phyloP scores from a whole-genome alignment of 306 rosid species.

The Senna tora region DNA sequence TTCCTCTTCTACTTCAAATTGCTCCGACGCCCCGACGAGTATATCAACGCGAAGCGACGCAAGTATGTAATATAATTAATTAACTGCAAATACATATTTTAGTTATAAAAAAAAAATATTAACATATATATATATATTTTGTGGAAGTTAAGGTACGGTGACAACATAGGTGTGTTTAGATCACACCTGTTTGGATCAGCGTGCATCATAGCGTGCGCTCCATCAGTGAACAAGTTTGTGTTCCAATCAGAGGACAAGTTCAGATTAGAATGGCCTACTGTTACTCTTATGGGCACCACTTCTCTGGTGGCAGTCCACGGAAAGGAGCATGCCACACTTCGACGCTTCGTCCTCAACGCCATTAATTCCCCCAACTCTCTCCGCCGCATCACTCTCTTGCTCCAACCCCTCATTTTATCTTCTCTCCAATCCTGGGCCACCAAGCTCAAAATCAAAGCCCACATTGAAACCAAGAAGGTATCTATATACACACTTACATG shows the following conservation, averaged over 20 bases:
- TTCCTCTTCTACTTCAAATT: constrained; percentile 60
- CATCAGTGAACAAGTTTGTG: constrained; percentile 33
- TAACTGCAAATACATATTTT: too few species aligned
- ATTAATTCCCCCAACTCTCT: constrained; percentile 33
- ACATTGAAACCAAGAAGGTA: constrained; percentile 34
- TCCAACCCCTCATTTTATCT: constrained; percentile 30
- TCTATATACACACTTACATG: too few species aligned
- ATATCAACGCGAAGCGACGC: constrained; percentile 41
- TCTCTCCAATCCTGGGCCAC: constrained; percentile 35
- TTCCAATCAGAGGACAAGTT: constrained; percentile 26
- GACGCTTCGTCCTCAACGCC: constrained; percentile 9
- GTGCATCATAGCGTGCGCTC: constrained; percentile 41
- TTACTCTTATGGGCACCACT: constrained; percentile 23
- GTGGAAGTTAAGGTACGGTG: too few species aligned
- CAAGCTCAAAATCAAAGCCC: constrained; percentile 27
- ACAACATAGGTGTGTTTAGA: constrained; percentile 43
- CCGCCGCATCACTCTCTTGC: constrained; percentile 21
- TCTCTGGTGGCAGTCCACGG: constrained; percentile 41
- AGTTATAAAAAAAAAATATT: too few species aligned
- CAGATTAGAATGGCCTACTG: constrained; percentile 21
- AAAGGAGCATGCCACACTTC: constrained; percentile 30
- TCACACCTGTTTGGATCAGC: constrained; percentile 41
- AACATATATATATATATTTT: too few species aligned
- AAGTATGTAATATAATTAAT: constrained; percentile 52
- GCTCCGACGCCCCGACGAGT: constrained; percentile 47